phyloP scores from a whole-genome alignment of 225 moss, liverwort and hornwort species.

The Marchantia paleacea region DNA sequence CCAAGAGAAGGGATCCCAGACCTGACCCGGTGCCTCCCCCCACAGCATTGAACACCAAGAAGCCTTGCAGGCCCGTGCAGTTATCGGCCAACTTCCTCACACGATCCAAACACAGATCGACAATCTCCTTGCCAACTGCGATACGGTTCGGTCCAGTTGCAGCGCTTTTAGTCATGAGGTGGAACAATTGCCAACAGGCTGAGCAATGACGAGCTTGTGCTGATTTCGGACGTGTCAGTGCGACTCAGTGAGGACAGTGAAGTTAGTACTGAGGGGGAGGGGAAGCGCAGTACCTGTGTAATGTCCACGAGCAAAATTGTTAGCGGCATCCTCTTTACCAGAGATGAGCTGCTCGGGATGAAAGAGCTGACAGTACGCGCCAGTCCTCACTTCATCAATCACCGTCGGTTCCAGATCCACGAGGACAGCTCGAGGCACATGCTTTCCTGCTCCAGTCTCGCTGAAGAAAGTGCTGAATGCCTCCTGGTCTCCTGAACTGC shows the following conservation, averaged over 20 bases:
- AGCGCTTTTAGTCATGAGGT: not conserved
- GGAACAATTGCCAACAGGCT: not conserved
- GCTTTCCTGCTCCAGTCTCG: constrained; percentile 42
- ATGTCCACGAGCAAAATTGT: constrained; percentile 40
- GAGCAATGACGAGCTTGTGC: not conserved
- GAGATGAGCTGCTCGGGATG: constrained; percentile 46
- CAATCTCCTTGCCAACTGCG: constrained; percentile 48
- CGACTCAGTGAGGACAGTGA: too few relatives aligned
- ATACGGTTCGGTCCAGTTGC: not conserved
- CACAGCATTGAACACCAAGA: constrained; percentile 42
- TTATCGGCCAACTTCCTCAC: constrained; percentile 43
- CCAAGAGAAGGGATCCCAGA: constrained; percentile 40
- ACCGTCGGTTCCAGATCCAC: constrained; percentile 45
- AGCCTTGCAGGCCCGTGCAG: constrained; percentile 44
- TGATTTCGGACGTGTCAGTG: too few relatives aligned
- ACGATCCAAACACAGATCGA: constrained; percentile 43
- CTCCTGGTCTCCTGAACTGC: constrained; percentile 33
- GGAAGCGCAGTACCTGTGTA: constrained; percentile 36
- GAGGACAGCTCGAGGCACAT: constrained; percentile 43
- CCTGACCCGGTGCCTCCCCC: constrained; percentile 44
- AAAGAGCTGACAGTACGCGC: constrained; percentile 37
- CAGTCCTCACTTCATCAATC: constrained; percentile 47
- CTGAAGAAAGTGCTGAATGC: constrained; percentile 48
- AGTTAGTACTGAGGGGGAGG: too few relatives aligned
- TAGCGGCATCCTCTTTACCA: constrained; percentile 47